These are phyloP conservation scores for Candida endomychidarum DNA, from an alignment of 805 yeast genomes.

Conservation along the genomic window DNA sequence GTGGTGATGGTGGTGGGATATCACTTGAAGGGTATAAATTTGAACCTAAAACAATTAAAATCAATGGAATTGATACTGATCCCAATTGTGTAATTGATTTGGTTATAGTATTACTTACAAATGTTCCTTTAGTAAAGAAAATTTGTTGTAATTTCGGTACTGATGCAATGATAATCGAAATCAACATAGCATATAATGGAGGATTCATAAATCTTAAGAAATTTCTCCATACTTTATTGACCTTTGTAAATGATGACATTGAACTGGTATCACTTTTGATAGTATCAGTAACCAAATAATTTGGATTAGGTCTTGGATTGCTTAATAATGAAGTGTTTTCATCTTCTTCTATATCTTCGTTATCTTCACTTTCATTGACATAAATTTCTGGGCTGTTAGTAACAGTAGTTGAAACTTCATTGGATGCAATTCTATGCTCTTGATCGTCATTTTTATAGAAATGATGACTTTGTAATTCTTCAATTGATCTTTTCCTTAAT, in stretches of 20 bases:
- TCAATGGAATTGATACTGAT: slow-evolving; percentile 73
- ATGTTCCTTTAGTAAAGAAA: slow-evolving; percentile 53
- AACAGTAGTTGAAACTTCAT: neutral
- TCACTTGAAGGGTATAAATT: slow-evolving; percentile 69
- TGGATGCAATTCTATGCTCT: neutral
- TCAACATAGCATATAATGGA: slow-evolving; percentile 76
- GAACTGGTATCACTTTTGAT: slow-evolving; percentile 3
- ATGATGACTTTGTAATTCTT: slow-evolving; percentile 27
- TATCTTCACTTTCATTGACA: neutral
- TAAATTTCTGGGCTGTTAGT: neutral
- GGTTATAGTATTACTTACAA: slow-evolving; percentile 64
- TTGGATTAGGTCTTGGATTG: neutral
- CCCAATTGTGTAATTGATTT: slow-evolving; percentile 66
- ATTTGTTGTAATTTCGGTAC: slow-evolving; percentile 55
- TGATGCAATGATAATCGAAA: slow-evolving; percentile 68
- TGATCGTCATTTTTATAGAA: slow-evolving; percentile 14
- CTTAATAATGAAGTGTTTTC: slow-evolving; percentile 10
- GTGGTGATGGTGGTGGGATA: slow-evolving; percentile 62
- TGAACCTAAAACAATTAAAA: slow-evolving; percentile 75
- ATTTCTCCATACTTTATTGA: slow-evolving; percentile 2
- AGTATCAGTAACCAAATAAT: slow-evolving; percentile 9
- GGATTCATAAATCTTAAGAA: slow-evolving; percentile 60
- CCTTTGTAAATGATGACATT: neutral
- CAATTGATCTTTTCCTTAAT: slow-evolving; percentile 49
- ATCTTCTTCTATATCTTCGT: slow-evolving; percentile 1